Evolutionary conservation across 2,329 filamentous ascomycete species (phyloP), one percentile per base, ranked within the genome.

Genomic region (Cytospora piceicola): DNA sequence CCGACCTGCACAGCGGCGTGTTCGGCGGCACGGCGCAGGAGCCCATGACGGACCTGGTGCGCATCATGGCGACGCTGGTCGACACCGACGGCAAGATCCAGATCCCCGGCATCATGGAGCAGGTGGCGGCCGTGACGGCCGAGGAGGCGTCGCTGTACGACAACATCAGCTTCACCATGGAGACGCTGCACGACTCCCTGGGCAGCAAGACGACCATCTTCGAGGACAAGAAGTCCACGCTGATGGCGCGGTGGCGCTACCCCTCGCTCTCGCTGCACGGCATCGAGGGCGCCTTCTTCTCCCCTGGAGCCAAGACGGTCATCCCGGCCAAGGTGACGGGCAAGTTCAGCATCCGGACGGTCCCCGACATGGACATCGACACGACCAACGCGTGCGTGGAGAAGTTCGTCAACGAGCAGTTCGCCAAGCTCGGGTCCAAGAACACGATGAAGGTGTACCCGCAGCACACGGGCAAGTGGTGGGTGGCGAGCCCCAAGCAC

Each of bases 281-380:
- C 67, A 81, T 99, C 71, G 95, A 99, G 80, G 95, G 95, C 67
- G 95, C 93, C 60, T 99, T 96, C 83, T 94, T 91, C 54, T 90
- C 91, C 2, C 91, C 94, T 7, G 95, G 95, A 56, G 95, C 94
- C 65, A 99, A 99, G 87, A 99, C 95, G 0, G 95, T 99, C 73
- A 99, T 99, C 73, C 95, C 95, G 3, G 94, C 95, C 74, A 97
- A 97, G 84, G 95, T 99, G 65, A 91, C 90, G 74, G 95, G 95
- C 80, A 99, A 99, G 82, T 99, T 99, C 84, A 96, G 92, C 59
- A 97, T 99, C 80, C 90, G 95, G 72, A 98, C 94, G 42, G 95
- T 99, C 27, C 95, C 95, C 61, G 88, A 99, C 81, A 99, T 99
- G 95, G 91, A 97, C 77, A 93, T 93, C 72, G 89, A 93, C 64